Conservation (phyloP, 345 rosid species). For the Eucalyptus tenuipes region DNA sequence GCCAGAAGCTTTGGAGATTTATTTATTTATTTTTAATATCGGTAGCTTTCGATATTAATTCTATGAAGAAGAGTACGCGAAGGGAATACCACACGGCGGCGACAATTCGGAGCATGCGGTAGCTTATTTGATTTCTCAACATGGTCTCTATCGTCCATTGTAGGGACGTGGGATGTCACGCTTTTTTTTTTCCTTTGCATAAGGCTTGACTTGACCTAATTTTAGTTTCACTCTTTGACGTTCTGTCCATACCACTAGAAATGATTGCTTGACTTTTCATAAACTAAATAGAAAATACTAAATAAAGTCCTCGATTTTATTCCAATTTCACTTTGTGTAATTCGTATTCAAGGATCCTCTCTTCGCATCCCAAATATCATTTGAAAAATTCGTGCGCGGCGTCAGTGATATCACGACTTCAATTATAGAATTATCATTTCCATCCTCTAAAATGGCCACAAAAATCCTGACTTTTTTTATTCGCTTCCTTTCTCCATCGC, state of each 20-base stretch:
- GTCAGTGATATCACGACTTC: background rate
- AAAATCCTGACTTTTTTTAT: background rate
- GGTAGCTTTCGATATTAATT: background rate
- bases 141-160: background rate
- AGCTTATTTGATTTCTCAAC: background rate
- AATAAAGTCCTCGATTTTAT: background rate
- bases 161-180: background rate
- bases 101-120: background rate
- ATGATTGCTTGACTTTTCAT: background rate
- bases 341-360: fast-evolving
- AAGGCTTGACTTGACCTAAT: background rate
- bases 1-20: background rate
- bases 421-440: background rate
- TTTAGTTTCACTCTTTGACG: background rate
- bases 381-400: fast-evolving
- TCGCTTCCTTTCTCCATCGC: background rate
- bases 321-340: background rate
- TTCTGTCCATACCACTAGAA: background rate
- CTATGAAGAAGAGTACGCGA: background rate
- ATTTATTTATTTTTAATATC: background rate
- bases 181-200: background rate
- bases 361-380: background rate
- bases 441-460: background rate
- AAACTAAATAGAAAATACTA: background rate
- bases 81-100: background rate